Conservation (phyloP, 106 monocot genomes). For the Triglochin maritima region DNA sequence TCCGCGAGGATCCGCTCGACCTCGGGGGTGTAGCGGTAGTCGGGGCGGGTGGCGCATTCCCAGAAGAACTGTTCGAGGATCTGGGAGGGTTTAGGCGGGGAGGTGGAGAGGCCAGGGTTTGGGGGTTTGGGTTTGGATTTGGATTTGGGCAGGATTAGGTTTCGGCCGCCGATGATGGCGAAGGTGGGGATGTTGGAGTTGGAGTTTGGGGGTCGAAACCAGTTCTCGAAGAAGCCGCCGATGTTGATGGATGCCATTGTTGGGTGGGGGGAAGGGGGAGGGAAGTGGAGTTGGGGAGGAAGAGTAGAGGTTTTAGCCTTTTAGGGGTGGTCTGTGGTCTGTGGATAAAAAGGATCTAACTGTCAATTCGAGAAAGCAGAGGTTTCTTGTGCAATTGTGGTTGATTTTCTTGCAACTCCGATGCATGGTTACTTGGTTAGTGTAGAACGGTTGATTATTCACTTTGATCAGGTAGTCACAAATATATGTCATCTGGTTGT, state of each 20-base stretch:
- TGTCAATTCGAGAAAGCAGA: no score
- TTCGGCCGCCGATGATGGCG: constrained; percentile 56
- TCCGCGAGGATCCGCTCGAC: constrained; percentile 56
- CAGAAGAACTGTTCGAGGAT: constrained; percentile 78
- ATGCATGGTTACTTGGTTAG: no score
- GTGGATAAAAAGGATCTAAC: no score
- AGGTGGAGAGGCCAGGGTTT: constrained; percentile 6
- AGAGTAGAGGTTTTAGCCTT: neutral
- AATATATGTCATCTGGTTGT: no score
- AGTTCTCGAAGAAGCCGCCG: constrained; percentile 53
- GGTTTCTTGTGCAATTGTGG: no score
- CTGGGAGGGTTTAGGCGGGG: constrained; percentile 21
- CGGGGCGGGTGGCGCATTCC: constrained; percentile 59
- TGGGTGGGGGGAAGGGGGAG: neutral
- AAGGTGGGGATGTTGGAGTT: constrained; percentile 31
- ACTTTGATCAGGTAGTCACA: no score
- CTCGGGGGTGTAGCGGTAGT: constrained; percentile 62
- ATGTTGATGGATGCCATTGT: constrained; percentile 67
- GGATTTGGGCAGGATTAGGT: constrained; percentile 25
- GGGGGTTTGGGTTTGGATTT: constrained; percentile 5
- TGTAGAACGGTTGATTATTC: no score
- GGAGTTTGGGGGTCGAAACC: constrained; percentile 39
- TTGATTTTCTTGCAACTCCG: no score
- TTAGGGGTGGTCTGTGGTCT: no score
- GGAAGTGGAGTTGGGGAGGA: neutral